A percentile compares a stretch with the other conserved stretches of the same genome.
Conservation (phyloP, 306 rosid genomes). For the Morella rubra region DNA sequence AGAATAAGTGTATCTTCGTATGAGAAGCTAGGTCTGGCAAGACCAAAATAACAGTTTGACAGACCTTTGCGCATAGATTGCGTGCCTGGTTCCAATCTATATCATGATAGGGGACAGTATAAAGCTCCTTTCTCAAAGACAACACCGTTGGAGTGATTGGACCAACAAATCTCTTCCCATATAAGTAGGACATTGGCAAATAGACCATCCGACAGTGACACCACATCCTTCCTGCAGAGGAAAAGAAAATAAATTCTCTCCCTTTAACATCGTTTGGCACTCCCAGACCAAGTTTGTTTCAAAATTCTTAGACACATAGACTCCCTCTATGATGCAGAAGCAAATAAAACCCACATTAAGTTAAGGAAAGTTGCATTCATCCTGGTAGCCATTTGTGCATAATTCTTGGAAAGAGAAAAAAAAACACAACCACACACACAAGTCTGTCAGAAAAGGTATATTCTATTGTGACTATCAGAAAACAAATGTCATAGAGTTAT, state of each 20-base stretch:
- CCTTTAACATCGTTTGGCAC: slow-evolving; percentile 11
- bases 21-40: background rate
- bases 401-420: background rate
- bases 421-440: background rate
- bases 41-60: slow-evolving; percentile 28
- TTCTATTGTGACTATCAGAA: background rate
- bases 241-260: slow-evolving; percentile 10
- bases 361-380: background rate
- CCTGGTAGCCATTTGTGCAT: background rate
- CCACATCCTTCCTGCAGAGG: slow-evolving; percentile 90
- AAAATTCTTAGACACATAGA: background rate
- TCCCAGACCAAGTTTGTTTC: slow-evolving; percentile 13
- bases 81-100: slow-evolving; percentile 82
- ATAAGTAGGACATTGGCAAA: slow-evolving; percentile 90
- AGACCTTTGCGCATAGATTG: slow-evolving; percentile 83
- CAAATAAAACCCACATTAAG: background rate
- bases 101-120: slow-evolving; percentile 62
- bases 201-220: slow-evolving; percentile 96
- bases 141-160: slow-evolving; percentile 71
- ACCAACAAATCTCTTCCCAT: slow-evolving; percentile 91
- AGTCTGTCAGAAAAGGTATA: background rate
- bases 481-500: background rate
- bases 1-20: background rate
- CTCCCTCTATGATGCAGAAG: background rate
- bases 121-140: slow-evolving; percentile 85